These are phyloP conservation scores for Umbelopsis ramanniana DNA, from an alignment of 192 early-diverging fungal species.

Conservation along the genomic window DNA sequence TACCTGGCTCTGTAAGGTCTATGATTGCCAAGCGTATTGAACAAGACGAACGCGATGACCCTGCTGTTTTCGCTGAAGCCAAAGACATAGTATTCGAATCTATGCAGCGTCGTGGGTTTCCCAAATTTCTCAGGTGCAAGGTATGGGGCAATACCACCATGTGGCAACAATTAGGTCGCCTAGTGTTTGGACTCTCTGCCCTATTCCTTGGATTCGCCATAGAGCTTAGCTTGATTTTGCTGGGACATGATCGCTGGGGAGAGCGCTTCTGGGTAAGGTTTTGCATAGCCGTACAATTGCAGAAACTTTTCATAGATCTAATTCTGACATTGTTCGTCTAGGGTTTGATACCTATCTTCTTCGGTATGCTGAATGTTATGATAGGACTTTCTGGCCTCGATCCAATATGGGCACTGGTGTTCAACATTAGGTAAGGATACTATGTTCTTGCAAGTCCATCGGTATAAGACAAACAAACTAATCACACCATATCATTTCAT, in stretches of 20 bases:
- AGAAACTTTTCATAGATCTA: neutral
- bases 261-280: slow-evolving; percentile 56
- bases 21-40: slow-evolving; percentile 27
- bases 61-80: slow-evolving; percentile 59
- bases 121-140: slow-evolving; percentile 57
- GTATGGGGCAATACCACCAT: slow-evolving; percentile 61
- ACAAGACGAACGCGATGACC: slow-evolving; percentile 45
- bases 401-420: slow-evolving; percentile 46
- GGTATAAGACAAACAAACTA: neutral
- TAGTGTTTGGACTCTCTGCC: slow-evolving; percentile 50
- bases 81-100: slow-evolving; percentile 54
- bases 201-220: slow-evolving; percentile 58
- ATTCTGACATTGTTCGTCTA: neutral
- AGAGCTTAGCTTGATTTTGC: slow-evolving; percentile 56
- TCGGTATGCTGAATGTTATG: slow-evolving; percentile 45
- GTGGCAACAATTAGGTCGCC: slow-evolving; percentile 49
- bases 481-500: neutral
- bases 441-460: neutral
- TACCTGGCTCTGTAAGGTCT: slow-evolving; percentile 42
- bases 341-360: slow-evolving; percentile 43
- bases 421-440: slow-evolving; percentile 38
- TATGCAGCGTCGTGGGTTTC: slow-evolving; percentile 58
- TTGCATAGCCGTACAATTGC: neutral
- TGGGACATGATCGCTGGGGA: slow-evolving; percentile 47
- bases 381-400: slow-evolving; percentile 43